phyloP scores from a whole-genome alignment of 2,329 filamentous ascomycete genomes.

The Chlorencoelia australis region DNA sequence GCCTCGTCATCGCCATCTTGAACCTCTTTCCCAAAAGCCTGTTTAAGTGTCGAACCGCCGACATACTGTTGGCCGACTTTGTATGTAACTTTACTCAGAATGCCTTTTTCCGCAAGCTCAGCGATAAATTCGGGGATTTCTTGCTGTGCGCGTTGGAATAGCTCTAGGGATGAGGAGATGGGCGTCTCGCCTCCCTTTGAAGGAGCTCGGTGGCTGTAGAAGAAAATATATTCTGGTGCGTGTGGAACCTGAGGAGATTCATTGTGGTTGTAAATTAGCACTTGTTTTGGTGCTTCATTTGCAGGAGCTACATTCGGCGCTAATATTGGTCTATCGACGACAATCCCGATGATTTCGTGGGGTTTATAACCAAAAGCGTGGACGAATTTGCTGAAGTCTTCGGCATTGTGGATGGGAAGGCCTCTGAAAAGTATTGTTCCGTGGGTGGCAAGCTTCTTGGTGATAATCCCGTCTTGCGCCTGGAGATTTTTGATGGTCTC shows the following conservation, averaged over 20 bases:
- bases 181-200: constrained; percentile 32
- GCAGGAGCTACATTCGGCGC: constrained; percentile 37
- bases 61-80: constrained; percentile 34
- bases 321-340: constrained; percentile 35
- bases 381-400: constrained; percentile 38
- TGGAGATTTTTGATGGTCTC: constrained; percentile 31
- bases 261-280: constrained; percentile 41
- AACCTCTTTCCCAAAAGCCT: constrained; percentile 39
- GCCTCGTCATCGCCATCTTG: constrained; percentile 33
- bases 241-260: constrained; percentile 41
- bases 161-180: constrained; percentile 37
- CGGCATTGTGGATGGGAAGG: constrained; percentile 34
- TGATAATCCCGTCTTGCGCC: constrained; percentile 27
- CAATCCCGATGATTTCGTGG: constrained; percentile 42
- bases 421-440: constrained; percentile 37
- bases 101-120: constrained; percentile 34
- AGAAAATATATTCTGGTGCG: constrained; percentile 41
- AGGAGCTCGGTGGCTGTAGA: constrained; percentile 31
- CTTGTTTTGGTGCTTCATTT: constrained; percentile 38
- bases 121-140: constrained; percentile 38
- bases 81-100: constrained; percentile 34
- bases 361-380: constrained; percentile 38
- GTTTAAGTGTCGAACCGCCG: constrained; percentile 36
- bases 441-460: constrained; percentile 33
- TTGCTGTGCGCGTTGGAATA: constrained; percentile 34